Percentiles rank a stretch among this genome's conserved stretches.
These are phyloP conservation scores for Hordeum pubiflorum DNA, from an alignment of 202 grass and related monocot species.

Conservation along the genomic window DNA sequence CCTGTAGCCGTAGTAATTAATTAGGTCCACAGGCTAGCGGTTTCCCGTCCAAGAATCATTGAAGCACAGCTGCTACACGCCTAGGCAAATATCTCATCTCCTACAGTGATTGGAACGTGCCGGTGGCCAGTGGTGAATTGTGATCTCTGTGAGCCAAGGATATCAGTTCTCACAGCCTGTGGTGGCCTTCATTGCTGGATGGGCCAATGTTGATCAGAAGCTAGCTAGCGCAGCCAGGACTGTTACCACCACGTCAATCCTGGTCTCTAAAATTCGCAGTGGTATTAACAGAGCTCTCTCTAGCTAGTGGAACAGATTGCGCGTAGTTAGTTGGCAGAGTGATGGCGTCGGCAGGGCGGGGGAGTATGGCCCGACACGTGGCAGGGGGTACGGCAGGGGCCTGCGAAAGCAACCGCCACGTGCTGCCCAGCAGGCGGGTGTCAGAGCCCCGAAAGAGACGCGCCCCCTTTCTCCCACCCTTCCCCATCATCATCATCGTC, in stretches of 20 bases:
- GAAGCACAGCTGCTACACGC: background rate
- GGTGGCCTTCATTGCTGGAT: background rate
- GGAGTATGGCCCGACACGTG: conserved; percentile 33
- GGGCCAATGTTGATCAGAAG: background rate
- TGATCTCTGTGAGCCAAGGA: background rate
- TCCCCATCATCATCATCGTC: background rate
- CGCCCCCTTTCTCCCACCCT: background rate
- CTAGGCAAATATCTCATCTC: conserved; percentile 12
- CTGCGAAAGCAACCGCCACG: conserved; percentile 56
- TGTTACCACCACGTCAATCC: background rate
- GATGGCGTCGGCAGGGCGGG: conserved; percentile 43
- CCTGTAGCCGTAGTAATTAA: conserved; percentile 10
- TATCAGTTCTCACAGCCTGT: background rate
- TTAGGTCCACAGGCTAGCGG: conserved; percentile 22
- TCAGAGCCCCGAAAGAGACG: conserved; percentile 54
- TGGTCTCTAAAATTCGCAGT: background rate
- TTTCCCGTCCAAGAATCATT: conserved; percentile 26
- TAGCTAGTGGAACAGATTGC: background rate
- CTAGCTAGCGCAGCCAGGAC: background rate
- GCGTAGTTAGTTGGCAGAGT: background rate
- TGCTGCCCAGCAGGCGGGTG: conserved; percentile 54
- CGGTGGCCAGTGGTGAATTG: background rate
- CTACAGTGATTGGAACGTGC: background rate
- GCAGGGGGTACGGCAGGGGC: conserved; percentile 48
- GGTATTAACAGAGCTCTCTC: background rate